These are phyloP conservation scores for Lentinula sp. DNA, from an alignment of 768 basidiomycete species.

Conservation along the genomic window DNA sequence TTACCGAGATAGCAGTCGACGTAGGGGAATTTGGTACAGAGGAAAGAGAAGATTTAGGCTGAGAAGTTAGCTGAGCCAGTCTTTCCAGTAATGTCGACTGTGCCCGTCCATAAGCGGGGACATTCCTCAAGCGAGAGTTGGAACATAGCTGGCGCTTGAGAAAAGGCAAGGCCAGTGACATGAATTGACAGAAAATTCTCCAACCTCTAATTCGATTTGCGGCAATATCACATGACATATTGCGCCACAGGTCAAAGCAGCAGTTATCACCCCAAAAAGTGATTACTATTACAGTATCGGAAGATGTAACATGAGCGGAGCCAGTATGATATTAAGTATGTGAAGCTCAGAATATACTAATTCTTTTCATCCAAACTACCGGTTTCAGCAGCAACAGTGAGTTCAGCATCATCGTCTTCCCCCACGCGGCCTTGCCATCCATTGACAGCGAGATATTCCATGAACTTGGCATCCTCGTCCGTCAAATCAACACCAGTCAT, in stretches of 20 bases:
- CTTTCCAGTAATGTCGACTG: constrained; percentile 4
- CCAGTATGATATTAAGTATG: not conserved
- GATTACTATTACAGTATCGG: not conserved
- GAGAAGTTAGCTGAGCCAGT: not conserved
- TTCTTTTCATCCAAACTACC: not conserved
- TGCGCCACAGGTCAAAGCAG: not conserved
- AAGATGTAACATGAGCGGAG: too few relatives aligned
- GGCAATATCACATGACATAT: not conserved
- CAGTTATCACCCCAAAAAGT: not conserved
- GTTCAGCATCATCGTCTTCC: constrained; percentile 8
- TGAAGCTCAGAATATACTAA: not conserved
- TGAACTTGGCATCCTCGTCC: constrained; percentile 59
- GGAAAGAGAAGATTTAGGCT: not conserved
- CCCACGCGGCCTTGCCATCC: constrained; percentile 66
- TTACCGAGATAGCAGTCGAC: not conserved
- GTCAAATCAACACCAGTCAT: constrained; percentile 63
- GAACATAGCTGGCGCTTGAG: constrained; percentile 2
- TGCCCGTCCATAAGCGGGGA: not conserved
- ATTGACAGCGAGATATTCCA: constrained; percentile 52
- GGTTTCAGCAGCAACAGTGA: not conserved
- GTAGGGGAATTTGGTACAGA: not conserved
- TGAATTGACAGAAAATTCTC: not conserved
- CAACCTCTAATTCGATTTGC: not conserved
- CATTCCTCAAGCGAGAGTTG: not conserved
- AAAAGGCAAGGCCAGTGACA: constrained; percentile 3